Conservation (phyloP, 108 stramenopile species). For the Fistulifera pelliculosa region DNA sequence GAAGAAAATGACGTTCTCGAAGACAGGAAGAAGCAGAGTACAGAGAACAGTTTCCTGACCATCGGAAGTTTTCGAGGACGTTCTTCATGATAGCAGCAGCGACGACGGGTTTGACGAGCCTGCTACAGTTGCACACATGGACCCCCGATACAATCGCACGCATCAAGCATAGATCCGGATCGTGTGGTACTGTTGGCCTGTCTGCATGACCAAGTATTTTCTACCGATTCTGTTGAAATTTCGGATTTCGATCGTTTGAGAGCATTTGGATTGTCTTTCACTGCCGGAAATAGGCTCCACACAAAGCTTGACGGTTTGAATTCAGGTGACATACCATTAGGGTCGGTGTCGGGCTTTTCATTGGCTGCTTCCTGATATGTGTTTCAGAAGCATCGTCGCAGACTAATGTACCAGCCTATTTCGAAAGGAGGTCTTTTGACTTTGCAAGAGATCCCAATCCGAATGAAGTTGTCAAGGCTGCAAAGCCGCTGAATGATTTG, state of each 20-base stretch:
- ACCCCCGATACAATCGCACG: neutral
- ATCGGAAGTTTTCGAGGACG: slow-evolving; percentile 2
- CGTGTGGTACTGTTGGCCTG: no score
- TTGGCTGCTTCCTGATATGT: slow-evolving; percentile 2
- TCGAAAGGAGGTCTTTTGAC: slow-evolving; percentile 20
- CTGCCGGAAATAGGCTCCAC: neutral
- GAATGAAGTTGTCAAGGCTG: slow-evolving; percentile 55
- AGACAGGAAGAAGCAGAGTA: slow-evolving; percentile 40
- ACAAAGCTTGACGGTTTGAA: neutral
- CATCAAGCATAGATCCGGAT: neutral
- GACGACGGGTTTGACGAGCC: slow-evolving; percentile 18
- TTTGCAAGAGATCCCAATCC: slow-evolving; percentile 80
- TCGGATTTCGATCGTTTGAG: neutral
- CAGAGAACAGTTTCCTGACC: slow-evolving; percentile 85
- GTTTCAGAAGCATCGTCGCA: neutral
- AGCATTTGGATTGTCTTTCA: neutral
- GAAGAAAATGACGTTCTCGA: neutral
- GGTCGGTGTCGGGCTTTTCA: neutral
- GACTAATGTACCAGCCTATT: no score
- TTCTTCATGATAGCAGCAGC: slow-evolving; percentile 22
- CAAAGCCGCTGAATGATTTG: slow-evolving; percentile 47
- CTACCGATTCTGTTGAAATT: neutral
- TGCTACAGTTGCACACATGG: slow-evolving; percentile 7
- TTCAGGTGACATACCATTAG: neutral
- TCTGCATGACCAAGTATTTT: slow-evolving; percentile 27